These are phyloP conservation scores for Lasiosphaeriaceae sp. DNA, from an alignment of 495 filamentous ascomycete species.

Conservation along the genomic window DNA sequence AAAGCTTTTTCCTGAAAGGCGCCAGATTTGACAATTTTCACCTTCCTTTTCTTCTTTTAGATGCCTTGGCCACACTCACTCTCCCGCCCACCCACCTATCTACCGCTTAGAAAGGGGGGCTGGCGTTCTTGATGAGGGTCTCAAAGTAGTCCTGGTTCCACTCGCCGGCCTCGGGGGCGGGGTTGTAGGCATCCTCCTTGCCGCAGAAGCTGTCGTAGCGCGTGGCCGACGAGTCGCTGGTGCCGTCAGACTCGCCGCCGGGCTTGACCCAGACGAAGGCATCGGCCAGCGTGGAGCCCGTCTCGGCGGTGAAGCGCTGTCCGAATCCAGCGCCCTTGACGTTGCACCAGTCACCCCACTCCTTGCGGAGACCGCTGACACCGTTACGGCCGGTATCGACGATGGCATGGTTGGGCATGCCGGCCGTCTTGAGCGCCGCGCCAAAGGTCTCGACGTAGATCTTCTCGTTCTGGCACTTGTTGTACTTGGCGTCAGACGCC, in stretches of 20 bases:
- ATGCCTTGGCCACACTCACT: neutral
- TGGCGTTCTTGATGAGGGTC: conserved; percentile 64
- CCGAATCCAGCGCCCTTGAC: conserved; percentile 72
- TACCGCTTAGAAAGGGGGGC: conserved; percentile 45
- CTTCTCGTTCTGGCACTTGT: conserved; percentile 67
- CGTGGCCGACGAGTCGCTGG: conserved; percentile 54
- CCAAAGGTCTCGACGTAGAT: conserved; percentile 64
- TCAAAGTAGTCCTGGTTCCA: conserved; percentile 83
- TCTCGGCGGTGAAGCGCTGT: conserved; percentile 59
- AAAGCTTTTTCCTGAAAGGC: neutral
- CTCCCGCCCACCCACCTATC: neutral
- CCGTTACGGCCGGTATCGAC: conserved; percentile 66
- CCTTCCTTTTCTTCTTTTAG: neutral
- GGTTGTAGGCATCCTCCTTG: conserved; percentile 54
- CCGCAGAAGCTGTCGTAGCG: conserved; percentile 75
- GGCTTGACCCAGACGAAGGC: conserved; percentile 85
- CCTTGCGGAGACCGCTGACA: conserved; percentile 61
- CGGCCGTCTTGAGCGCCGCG: conserved; percentile 54
- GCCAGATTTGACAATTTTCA: neutral
- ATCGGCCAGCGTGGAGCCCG: conserved; percentile 59
- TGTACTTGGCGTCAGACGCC: conserved; percentile 52
- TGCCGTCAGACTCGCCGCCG: conserved; percentile 78
- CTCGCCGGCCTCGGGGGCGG: conserved; percentile 71
- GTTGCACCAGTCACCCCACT: conserved; percentile 85
- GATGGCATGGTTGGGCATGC: conserved; percentile 73